These are phyloP conservation scores for Funneliformis geosporum DNA, from an alignment of 192 early-diverging fungal genomes.

Conservation along the genomic window DNA sequence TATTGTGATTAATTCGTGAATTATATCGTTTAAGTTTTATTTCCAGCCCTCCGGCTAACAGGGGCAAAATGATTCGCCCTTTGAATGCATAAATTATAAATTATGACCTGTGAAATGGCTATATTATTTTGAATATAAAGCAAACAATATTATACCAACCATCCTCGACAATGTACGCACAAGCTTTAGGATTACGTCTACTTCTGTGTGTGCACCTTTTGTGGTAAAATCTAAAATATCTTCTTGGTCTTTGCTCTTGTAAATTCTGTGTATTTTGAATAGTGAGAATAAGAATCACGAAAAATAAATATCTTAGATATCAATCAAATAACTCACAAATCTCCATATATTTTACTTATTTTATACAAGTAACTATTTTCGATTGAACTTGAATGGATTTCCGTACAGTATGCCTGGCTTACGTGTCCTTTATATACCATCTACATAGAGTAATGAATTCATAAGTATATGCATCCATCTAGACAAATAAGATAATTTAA, in stretches of 20 bases:
- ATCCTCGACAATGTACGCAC: constrained; percentile 34
- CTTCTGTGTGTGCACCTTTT: constrained; percentile 17
- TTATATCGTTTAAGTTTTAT: too few species aligned
- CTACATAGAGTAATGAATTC: neutral
- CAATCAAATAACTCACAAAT: constrained; percentile 34
- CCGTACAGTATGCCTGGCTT: constrained; percentile 14
- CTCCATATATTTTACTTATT: constrained; percentile 32
- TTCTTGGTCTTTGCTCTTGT: constrained; percentile 24
- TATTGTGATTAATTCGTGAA: too few species aligned
- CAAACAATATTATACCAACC: constrained; percentile 32
- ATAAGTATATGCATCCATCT: neutral
- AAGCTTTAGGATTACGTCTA: constrained; percentile 34
- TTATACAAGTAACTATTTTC: constrained; percentile 29
- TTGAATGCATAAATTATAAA: constrained; percentile 31
- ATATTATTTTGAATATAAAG: constrained; percentile 6
- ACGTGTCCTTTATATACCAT: constrained; percentile 13
- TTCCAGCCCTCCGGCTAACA: too few species aligned
- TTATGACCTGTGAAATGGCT: constrained; percentile 13
- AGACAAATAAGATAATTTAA: constrained; percentile 26
- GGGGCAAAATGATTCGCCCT: constrained; percentile 25
- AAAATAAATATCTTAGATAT: constrained; percentile 17
- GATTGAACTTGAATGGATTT: constrained; percentile 11
- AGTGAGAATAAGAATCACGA: constrained; percentile 25
- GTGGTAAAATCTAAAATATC: constrained; percentile 23
- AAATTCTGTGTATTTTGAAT: constrained; percentile 22